These are phyloP conservation scores for Pisolithus albus DNA, from an alignment of 768 basidiomycete genomes.

Conservation along the genomic window DNA sequence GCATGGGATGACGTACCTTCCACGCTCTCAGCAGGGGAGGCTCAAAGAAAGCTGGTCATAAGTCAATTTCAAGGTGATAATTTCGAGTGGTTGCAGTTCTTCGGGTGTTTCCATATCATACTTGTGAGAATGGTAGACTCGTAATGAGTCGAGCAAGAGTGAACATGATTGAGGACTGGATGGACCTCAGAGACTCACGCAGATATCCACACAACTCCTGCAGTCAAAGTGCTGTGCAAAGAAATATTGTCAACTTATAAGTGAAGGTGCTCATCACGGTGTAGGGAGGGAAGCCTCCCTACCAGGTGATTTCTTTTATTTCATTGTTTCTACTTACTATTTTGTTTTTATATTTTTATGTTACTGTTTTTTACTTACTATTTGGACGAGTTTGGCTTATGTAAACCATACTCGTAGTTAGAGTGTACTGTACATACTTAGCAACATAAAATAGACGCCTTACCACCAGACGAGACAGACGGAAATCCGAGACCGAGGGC, in stretches of 20 bases:
- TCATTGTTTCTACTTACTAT: too few species aligned
- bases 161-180: conserved; percentile 56
- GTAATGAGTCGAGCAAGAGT: conserved; percentile 30
- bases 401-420: too few species aligned
- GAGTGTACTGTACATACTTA: too few species aligned
- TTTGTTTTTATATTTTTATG: too few species aligned
- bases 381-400: too few species aligned
- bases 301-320: too few species aligned
- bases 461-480: too few species aligned
- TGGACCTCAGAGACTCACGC: conserved; percentile 75
- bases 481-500: too few species aligned
- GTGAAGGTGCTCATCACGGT: conserved; percentile 2
- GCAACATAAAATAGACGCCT: too few species aligned
- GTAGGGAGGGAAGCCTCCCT: too few species aligned
- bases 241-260: neutral
- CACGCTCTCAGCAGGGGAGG: conserved; percentile 73
- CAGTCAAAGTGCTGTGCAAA: neutral
- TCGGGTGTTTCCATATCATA: conserved; percentile 71
- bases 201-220: conserved; percentile 40
- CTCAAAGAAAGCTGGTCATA: conserved; percentile 74
- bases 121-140: too few species aligned
- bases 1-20: conserved; percentile 49
- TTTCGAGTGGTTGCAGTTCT: conserved; percentile 63
- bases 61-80: conserved; percentile 73
- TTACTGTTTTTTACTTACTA: too few species aligned